phyloP scores from a whole-genome alignment of 495 filamentous ascomycete species.

The Penicillium steckii region DNA sequence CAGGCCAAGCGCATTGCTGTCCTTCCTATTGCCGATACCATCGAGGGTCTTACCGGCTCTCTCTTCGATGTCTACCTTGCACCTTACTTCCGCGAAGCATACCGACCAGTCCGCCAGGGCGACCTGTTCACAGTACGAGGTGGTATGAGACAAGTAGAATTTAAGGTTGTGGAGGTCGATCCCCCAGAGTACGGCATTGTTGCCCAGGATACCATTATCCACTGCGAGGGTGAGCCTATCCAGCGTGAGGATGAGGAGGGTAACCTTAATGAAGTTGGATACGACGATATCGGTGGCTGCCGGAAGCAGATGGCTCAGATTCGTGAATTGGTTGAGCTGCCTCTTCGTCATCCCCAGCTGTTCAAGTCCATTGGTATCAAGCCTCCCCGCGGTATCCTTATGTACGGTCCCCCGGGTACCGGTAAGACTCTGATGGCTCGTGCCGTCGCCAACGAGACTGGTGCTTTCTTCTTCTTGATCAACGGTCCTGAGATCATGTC shows the following conservation, averaged over 20 bases:
- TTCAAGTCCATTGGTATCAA: constrained; percentile 99
- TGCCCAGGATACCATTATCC: constrained; percentile 96
- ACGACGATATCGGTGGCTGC: constrained; percentile 99
- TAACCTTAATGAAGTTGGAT: constrained; percentile 97
- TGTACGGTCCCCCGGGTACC: constrained; percentile 96
- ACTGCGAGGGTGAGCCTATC: constrained; percentile 98
- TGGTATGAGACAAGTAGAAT: constrained; percentile 98
- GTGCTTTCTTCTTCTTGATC: constrained; percentile 99
- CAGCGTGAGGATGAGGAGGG: constrained; percentile 99
- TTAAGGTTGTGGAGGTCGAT: constrained; percentile 98
- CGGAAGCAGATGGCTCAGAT: constrained; percentile 99
- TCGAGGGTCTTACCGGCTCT: constrained; percentile 95
- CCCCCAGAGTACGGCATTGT: constrained; percentile 98
- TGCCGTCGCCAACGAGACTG: constrained; percentile 97
- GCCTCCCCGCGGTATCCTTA: constrained; percentile 95
- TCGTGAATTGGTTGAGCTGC: constrained; percentile 95
- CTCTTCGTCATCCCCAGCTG: constrained; percentile 92
- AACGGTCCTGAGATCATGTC: constrained; percentile 99
- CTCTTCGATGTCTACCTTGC: constrained; percentile 99
- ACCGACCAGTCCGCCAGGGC: constrained; percentile 92
- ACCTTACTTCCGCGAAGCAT: constrained; percentile 99
- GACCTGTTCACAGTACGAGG: constrained; percentile 96
- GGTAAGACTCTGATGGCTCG: constrained; percentile 99
- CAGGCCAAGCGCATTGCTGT: constrained; percentile 99
- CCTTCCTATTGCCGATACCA: constrained; percentile 95